Evolutionary conservation across 2,329 filamentous ascomycete genomes (phyloP).

Genomic region (Magnaporthiopsis rhizophila): DNA sequence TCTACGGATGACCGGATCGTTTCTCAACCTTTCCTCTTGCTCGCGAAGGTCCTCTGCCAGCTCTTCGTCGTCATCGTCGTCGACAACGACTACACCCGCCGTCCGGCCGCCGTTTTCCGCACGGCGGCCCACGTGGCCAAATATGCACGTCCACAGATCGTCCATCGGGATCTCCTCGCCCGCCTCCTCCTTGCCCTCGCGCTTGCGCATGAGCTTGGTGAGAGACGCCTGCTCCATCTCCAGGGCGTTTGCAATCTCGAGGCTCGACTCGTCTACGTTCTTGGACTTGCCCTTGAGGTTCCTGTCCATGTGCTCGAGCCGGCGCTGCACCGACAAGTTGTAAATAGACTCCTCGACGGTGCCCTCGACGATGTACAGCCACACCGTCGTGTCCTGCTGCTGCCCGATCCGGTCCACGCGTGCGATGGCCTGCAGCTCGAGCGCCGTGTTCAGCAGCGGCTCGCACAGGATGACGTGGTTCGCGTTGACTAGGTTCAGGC

Average conservation of each 20-base stretch:
- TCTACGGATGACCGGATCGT: conserved; percentile 17
- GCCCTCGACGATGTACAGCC: conserved; percentile 86
- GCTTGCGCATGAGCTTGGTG: conserved; percentile 61
- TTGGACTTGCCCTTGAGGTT: conserved; percentile 27
- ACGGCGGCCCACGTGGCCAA: conserved; percentile 45
- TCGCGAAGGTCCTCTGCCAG: not conserved
- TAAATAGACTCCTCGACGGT: conserved; percentile 93
- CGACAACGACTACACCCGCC: no score
- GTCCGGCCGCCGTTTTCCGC: not conserved
- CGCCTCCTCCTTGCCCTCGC: conserved; percentile 55
- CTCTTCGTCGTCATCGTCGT: not conserved
- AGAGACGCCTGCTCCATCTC: conserved; percentile 71
- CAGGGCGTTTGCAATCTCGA: conserved; percentile 78
- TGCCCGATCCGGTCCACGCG: conserved; percentile 94
- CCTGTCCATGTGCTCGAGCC: conserved; percentile 66
- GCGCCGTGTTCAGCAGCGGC: conserved; percentile 83
- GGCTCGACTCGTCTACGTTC: conserved; percentile 21
- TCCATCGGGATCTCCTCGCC: conserved; percentile 73
- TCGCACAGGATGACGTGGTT: conserved; percentile 94
- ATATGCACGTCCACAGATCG: conserved; percentile 85
- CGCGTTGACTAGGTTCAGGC: conserved; percentile 85
- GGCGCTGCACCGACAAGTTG: conserved; percentile 70
- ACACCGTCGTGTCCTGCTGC: conserved; percentile 78
- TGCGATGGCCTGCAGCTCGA: conserved; percentile 91
- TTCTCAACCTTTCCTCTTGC: conserved; percentile 8